Conservation (phyloP, 2,329 filamentous ascomycete genomes). For the Tolypocladium capitatum region DNA sequence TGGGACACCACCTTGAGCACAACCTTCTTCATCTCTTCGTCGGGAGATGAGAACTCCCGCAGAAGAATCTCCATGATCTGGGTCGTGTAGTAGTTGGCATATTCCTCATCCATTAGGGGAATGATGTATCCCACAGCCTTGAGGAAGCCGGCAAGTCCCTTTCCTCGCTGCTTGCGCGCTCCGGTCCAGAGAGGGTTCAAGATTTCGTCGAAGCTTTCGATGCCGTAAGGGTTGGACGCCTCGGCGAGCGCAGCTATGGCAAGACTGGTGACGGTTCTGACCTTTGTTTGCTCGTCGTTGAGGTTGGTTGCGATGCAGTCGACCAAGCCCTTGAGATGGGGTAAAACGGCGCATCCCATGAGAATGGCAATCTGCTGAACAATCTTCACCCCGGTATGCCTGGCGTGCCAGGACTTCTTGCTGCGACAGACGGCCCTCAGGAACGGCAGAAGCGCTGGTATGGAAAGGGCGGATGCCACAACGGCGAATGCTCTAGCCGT, state of each 20-base stretch:
- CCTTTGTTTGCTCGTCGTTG: slow-evolving; percentile 96
- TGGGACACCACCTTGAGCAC: slow-evolving; percentile 95
- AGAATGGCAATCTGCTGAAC: slow-evolving; percentile 97
- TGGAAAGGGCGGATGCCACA: slow-evolving; percentile 89
- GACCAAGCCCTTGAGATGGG: slow-evolving; percentile 88
- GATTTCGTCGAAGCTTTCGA: slow-evolving; percentile 97
- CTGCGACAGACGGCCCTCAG: slow-evolving; percentile 89
- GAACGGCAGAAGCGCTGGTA: slow-evolving; percentile 89
- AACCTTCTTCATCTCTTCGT: slow-evolving; percentile 99
- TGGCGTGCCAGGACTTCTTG: slow-evolving; percentile 98
- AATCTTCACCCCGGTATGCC: slow-evolving; percentile 97
- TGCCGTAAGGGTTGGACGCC: slow-evolving; percentile 95
- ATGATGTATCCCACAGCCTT: slow-evolving; percentile 98
- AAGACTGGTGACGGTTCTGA: slow-evolving; percentile 87
- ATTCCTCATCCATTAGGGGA: slow-evolving; percentile 98
- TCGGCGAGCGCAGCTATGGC: slow-evolving; percentile 92
- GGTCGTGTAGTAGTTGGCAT: slow-evolving; percentile 96
- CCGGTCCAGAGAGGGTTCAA: slow-evolving; percentile 95
- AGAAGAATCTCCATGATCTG: slow-evolving; percentile 99
- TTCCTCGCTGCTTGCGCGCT: slow-evolving; percentile 88
- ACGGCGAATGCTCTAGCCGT: slow-evolving; percentile 95
- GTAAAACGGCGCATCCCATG: slow-evolving; percentile 94
- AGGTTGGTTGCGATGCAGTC: slow-evolving; percentile 94
- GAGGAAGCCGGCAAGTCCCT: slow-evolving; percentile 86
- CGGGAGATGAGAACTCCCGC: slow-evolving; percentile 88